Conservation (phyloP, 495 filamentous ascomycete species). For the Aspergillus bridgeri region DNA sequence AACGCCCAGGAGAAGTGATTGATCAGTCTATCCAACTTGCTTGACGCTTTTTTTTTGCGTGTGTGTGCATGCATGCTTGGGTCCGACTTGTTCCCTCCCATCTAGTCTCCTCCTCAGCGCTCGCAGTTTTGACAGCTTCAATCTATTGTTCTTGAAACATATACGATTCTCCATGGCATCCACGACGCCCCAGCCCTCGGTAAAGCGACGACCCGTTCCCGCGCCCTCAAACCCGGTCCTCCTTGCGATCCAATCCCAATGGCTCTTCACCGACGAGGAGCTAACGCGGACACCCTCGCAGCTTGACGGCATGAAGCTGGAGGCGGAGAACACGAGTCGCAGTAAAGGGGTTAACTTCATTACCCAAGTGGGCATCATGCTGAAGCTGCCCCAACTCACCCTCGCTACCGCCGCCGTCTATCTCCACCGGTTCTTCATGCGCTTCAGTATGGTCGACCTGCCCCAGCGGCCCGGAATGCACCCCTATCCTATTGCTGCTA, state of each 20-base stretch:
- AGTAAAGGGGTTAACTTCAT: slow-evolving; percentile 96
- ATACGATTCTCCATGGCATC: slow-evolving; percentile 31
- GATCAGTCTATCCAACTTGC: neutral
- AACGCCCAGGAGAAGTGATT: neutral
- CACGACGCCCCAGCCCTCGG: slow-evolving; percentile 20
- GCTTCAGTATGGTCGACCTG: slow-evolving; percentile 65
- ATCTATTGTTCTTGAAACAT: neutral
- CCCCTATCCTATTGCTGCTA: slow-evolving; percentile 87
- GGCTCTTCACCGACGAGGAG: slow-evolving; percentile 86
- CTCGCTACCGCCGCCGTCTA: slow-evolving; percentile 89
- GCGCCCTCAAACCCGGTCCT: slow-evolving; percentile 48
- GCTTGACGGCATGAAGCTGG: slow-evolving; percentile 70
- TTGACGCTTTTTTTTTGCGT: neutral
- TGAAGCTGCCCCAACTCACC: slow-evolving; percentile 88
- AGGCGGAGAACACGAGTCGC: slow-evolving; percentile 72
- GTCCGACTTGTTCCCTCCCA: neutral
- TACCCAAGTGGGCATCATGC: slow-evolving; percentile 84
- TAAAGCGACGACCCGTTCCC: slow-evolving; percentile 42
- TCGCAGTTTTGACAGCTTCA: neutral
- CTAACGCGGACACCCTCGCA: slow-evolving; percentile 77
- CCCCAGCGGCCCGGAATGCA: slow-evolving; percentile 66
- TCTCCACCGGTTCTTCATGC: slow-evolving; percentile 94
- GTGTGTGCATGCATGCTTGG: neutral
- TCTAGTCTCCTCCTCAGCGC: neutral
- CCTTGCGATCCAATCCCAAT: slow-evolving; percentile 63